Evolutionary conservation across 257 asterid genomes (phyloP).

Genomic region (Ajuga chamaepitys): DNA sequence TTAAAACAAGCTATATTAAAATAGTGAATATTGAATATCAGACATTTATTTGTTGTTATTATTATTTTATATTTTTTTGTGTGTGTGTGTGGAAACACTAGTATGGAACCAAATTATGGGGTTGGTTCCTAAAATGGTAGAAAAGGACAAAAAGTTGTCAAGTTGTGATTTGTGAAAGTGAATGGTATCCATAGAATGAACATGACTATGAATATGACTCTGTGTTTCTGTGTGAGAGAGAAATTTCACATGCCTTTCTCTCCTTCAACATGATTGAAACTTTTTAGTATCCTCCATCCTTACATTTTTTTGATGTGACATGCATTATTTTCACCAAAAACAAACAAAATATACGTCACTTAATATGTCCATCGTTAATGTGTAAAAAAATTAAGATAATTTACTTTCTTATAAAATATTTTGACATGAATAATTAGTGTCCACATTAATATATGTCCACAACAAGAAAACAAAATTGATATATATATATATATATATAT

Average conservation of each 20-base stretch:
- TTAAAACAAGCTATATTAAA: not conserved
- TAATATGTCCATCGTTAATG: too few relatives aligned
- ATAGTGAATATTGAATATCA: not conserved
- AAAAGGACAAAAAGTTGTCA: conserved; percentile 25
- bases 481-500: not conserved
- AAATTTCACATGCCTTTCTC: conserved; percentile 7
- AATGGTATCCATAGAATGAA: conserved; percentile 29
- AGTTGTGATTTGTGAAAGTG: conserved; percentile 25
- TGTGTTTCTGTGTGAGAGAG: not conserved
- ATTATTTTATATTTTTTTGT: not conserved
- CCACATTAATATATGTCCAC: too few relatives aligned
- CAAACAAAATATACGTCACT: not conserved
- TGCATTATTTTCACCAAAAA: conserved; percentile 4
- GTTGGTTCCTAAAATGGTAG: not conserved
- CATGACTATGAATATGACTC: not conserved
- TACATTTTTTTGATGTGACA: conserved; percentile 26
- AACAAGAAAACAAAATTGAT: not conserved
- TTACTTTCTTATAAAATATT: too few relatives aligned
- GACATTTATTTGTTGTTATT: not conserved
- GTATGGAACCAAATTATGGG: conserved; percentile 3
- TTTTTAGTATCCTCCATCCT: conserved; percentile 14
- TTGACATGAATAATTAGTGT: too few relatives aligned
- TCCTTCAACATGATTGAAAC: conserved; percentile 23
- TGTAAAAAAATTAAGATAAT: too few relatives aligned
- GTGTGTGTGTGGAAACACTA: not conserved